Conservation (phyloP, 257 asterid genomes). For the Cruciata laevipes region DNA sequence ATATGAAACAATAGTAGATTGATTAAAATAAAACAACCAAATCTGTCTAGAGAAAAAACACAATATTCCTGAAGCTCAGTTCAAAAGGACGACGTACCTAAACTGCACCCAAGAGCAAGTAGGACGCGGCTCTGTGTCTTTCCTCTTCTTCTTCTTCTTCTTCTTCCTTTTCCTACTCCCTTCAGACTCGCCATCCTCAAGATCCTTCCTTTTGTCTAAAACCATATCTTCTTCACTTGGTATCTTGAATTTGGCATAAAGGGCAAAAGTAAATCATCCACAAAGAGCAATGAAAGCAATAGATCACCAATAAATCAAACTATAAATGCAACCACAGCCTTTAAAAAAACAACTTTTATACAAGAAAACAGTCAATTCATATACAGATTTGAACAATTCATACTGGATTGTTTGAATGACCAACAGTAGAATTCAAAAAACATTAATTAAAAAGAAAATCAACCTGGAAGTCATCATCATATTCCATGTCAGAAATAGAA, state of each 20-base stretch:
- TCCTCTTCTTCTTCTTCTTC: slow-evolving; percentile 45
- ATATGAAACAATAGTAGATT: slow-evolving; percentile 15
- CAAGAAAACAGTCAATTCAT: background rate
- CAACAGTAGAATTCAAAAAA: background rate
- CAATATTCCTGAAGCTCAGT: background rate
- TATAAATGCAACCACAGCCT: background rate
- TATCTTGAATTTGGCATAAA: slow-evolving; percentile 32
- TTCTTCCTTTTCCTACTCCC: slow-evolving; percentile 68
- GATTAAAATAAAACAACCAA: background rate
- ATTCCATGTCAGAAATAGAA: slow-evolving; percentile 6
- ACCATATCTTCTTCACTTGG: slow-evolving; percentile 48
- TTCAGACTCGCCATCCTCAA: slow-evolving; percentile 55
- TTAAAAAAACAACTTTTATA: background rate
- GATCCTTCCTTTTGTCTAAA: slow-evolving; percentile 53
- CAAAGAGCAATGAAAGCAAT: background rate
- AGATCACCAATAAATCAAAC: background rate
- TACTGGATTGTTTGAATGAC: background rate
- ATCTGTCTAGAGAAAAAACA: background rate
- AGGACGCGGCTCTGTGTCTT: slow-evolving; percentile 71
- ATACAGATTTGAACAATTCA: background rate
- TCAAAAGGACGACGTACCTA: slow-evolving; percentile 42
- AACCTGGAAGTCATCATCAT: slow-evolving; percentile 9
- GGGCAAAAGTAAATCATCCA: slow-evolving; percentile 7
- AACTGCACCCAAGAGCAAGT: slow-evolving; percentile 99
- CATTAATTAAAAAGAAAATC: background rate